Evolutionary conservation across 2,329 filamentous ascomycete species (phyloP).

Genomic region (Sporothrix euskadiensis): DNA sequence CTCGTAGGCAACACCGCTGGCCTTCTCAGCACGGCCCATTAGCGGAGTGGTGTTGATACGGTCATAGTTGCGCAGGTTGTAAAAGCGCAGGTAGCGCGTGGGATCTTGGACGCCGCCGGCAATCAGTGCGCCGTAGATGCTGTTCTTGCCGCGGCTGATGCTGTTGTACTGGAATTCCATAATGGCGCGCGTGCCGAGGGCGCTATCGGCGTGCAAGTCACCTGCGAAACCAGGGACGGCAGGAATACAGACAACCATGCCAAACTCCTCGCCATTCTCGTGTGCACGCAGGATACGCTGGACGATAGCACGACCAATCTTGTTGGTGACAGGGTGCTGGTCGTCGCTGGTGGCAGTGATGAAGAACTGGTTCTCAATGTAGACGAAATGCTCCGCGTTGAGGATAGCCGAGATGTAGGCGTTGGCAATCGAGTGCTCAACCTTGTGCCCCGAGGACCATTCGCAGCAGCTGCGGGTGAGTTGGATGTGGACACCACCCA

Average conservation of each 20-base stretch:
- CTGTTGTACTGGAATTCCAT: constrained; percentile 86
- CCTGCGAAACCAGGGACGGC: constrained; percentile 81
- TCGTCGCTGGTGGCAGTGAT: constrained; percentile 74
- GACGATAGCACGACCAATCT: constrained; percentile 76
- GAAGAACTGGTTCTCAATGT: constrained; percentile 87
- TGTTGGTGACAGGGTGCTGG: constrained; percentile 73
- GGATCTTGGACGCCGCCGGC: constrained; percentile 67
- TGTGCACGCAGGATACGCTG: constrained; percentile 73
- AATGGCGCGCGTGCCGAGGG: constrained; percentile 76
- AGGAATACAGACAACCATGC: constrained; percentile 75
- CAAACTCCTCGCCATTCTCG: constrained; percentile 65
- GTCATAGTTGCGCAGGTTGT: constrained; percentile 82
- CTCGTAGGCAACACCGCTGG: constrained; percentile 67
- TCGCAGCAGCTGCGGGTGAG: constrained; percentile 52
- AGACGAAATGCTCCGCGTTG: constrained; percentile 70
- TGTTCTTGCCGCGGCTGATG: constrained; percentile 74
- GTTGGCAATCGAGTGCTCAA: constrained; percentile 78
- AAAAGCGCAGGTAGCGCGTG: constrained; percentile 75
- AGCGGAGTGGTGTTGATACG: constrained; percentile 70
- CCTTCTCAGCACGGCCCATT: constrained; percentile 61
- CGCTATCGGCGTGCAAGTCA: constrained; percentile 70
- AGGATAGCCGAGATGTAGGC: constrained; percentile 75
- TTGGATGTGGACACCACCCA: constrained; percentile 48
- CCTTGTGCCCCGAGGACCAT: constrained; percentile 55
- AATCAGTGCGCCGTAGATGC: constrained; percentile 71